phyloP scores from a whole-genome alignment of 2,329 filamentous ascomycete species.

The Verticillium dahliae region DNA sequence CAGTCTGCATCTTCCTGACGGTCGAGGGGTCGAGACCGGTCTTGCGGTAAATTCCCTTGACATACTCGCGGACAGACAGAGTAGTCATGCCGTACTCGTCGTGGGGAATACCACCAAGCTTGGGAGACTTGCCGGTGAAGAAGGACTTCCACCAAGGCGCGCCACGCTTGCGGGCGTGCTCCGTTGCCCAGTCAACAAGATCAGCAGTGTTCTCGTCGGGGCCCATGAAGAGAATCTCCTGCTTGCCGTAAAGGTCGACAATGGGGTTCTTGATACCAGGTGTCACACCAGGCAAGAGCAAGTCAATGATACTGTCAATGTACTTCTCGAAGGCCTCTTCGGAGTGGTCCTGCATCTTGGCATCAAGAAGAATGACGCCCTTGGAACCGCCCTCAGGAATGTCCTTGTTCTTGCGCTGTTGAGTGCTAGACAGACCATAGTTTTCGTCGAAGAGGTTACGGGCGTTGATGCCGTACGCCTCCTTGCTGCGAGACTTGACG shows the following conservation, averaged over 20 bases:
- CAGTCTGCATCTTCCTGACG: constrained; percentile 93
- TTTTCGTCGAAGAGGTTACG: constrained; percentile 97
- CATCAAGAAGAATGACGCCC: constrained; percentile 91
- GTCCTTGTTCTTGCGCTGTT: constrained; percentile 99
- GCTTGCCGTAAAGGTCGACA: constrained; percentile 87
- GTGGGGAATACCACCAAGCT: constrained; percentile 92
- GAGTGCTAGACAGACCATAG: constrained; percentile 95
- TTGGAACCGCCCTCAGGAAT: constrained; percentile 98
- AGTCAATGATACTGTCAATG: constrained; percentile 95
- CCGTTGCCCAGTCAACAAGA: constrained; percentile 96
- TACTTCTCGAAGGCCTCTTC: constrained; percentile 97
- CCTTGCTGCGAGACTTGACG: constrained; percentile 94
- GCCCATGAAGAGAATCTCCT: constrained; percentile 98
- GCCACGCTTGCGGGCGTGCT: constrained; percentile 79
- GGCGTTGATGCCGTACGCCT: constrained; percentile 93
- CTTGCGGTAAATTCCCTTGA: constrained; percentile 96
- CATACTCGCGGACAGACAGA: constrained; percentile 89
- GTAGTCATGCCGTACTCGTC: constrained; percentile 98
- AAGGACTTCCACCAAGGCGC: constrained; percentile 99
- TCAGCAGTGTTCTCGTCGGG: constrained; percentile 98
- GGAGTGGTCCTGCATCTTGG: constrained; percentile 88
- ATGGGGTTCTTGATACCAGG: constrained; percentile 99
- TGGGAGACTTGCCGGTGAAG: constrained; percentile 97
- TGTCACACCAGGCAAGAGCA: constrained; percentile 80
- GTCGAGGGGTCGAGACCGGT: constrained; percentile 78